phyloP scores from a whole-genome alignment of 345 rosid genomes.

The Ceriops tagal region DNA sequence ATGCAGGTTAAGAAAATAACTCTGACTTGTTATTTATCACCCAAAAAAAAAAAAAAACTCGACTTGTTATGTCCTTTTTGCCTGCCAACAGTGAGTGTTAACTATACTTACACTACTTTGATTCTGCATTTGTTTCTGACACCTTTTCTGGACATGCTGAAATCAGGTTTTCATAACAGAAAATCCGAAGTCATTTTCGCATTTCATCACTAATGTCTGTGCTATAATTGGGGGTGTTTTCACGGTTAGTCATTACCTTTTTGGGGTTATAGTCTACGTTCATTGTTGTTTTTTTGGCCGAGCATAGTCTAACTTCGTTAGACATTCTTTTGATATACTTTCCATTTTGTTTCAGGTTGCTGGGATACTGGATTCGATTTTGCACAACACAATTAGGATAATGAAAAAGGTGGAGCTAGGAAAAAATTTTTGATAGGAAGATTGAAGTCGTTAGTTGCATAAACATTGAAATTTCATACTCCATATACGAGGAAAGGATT shows the following conservation, averaged over 20 bases:
- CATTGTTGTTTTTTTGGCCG: too few relatives aligned
- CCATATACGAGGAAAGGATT: conserved; percentile 11
- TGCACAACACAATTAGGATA: conserved; percentile 75
- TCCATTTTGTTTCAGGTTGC: conserved; percentile 70
- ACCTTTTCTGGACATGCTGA: background rate
- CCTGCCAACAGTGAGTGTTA: background rate
- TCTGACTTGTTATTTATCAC: background rate
- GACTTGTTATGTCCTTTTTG: too few relatives aligned
- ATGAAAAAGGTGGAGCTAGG: conserved; percentile 93
- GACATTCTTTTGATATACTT: background rate
- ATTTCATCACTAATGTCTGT: conserved; percentile 88
- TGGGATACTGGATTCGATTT: conserved; percentile 84
- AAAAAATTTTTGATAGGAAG: conserved; percentile 67
- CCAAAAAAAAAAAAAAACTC: too few relatives aligned
- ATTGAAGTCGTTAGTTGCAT: conserved; percentile 12
- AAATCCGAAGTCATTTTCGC: conserved; percentile 76
- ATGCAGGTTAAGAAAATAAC: conserved; percentile 67
- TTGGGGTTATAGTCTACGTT: background rate
- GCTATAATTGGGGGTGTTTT: conserved; percentile 97
- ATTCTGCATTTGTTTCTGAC: background rate
- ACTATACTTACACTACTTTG: background rate
- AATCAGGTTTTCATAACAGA: conserved; percentile 80
- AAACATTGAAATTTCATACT: conserved; percentile 1
- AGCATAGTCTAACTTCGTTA: too few relatives aligned
- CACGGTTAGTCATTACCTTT: conserved; percentile 60